Percentiles rank a stretch among this genome's conserved stretches.
These are phyloP conservation scores for Dryadomyces quercivorus DNA, from an alignment of 2,329 filamentous ascomycete species.

Conservation along the genomic window DNA sequence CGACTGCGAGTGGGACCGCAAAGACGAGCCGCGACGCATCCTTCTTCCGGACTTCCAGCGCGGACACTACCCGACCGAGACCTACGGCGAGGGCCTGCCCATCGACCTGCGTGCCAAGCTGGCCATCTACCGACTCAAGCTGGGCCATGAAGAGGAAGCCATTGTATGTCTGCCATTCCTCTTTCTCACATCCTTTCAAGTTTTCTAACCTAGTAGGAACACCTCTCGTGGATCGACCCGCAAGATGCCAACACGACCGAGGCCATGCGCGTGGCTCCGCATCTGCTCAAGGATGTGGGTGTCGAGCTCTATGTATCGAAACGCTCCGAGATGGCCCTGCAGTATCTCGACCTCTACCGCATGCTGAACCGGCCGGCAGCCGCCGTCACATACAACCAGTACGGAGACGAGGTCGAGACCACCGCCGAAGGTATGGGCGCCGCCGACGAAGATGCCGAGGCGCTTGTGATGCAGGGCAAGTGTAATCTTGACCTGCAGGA, in stretches of 20 bases:
- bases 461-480: conserved; percentile 44
- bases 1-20: conserved; percentile 80
- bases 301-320: conserved; percentile 30
- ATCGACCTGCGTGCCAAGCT: conserved; percentile 75
- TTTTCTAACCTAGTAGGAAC: conserved; percentile 17
- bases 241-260: conserved; percentile 36
- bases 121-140: conserved; percentile 66
- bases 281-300: conserved; percentile 63
- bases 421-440: conserved; percentile 10
- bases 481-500: conserved; percentile 58
- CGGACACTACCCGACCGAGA: conserved; percentile 35
- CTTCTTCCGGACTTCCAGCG: conserved; percentile 48
- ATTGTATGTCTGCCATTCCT: conserved; percentile 21
- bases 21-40: conserved; percentile 51
- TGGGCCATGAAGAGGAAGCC: conserved; percentile 59
- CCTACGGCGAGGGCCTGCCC: conserved; percentile 65
- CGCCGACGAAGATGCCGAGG: conserved; percentile 30
- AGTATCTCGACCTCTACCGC: conserved; percentile 44
- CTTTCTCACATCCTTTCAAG: too few relatives aligned
- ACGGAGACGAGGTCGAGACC: neutral
- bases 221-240: conserved; percentile 60
- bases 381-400: conserved; percentile 2
- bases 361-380: conserved; percentile 27
- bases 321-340: conserved; percentile 30
- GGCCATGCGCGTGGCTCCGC: conserved; percentile 53